Evolutionary conservation across 345 rosid genomes (phyloP).

Genomic region (Aquilaria malaccensis): DNA sequence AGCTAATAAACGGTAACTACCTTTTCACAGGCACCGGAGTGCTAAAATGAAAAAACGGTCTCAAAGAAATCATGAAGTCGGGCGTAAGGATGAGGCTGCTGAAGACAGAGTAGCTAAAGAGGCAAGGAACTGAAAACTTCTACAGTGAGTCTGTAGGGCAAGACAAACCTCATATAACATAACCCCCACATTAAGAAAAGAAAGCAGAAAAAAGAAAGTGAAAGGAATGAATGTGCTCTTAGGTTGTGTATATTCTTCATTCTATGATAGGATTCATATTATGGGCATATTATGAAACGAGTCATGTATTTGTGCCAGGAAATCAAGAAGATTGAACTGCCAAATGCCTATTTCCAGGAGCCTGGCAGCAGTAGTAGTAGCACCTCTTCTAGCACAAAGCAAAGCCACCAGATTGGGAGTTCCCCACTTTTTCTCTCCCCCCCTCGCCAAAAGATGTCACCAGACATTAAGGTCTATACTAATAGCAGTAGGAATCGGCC

Average conservation of each 20-base stretch:
- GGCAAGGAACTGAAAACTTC: constrained; percentile 24
- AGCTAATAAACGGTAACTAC: no score
- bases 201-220: background rate
- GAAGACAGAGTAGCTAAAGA: constrained; percentile 15
- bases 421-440: constrained; percentile 18
- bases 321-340: constrained; percentile 10
- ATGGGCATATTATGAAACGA: background rate
- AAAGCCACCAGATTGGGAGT: constrained; percentile 4
- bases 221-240: background rate
- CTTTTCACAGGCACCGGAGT: constrained; percentile 25
- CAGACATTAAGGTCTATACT: constrained; percentile 14
- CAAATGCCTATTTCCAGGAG: constrained; percentile 18
- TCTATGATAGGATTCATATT: background rate
- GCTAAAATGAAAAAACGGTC: constrained; percentile 32
- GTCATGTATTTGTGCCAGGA: constrained; percentile 20
- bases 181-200: background rate
- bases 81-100: constrained; percentile 18
- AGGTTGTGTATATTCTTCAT: background rate
- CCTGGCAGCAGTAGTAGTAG: constrained; percentile 27
- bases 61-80: constrained; percentile 26
- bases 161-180: background rate
- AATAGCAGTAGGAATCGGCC: constrained; percentile 24
- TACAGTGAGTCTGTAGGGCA: background rate
- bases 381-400: constrained; percentile 29
- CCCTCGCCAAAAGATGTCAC: constrained; percentile 16